Conservation (phyloP, 345 rosid species). For the Eucalyptus pumila region DNA sequence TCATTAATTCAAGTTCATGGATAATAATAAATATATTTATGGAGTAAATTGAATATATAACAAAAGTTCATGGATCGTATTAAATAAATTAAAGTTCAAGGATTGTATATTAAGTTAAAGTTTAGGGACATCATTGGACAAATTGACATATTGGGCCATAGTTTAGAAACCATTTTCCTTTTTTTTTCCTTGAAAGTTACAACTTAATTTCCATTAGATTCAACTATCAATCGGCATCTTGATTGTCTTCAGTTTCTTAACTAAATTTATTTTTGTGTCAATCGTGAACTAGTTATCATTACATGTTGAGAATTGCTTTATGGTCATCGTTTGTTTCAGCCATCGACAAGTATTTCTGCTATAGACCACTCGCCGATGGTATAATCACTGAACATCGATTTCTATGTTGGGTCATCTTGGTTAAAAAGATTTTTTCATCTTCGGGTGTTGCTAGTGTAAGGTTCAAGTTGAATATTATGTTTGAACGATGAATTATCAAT, state of each 20-base stretch:
- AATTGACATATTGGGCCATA: too few species aligned
- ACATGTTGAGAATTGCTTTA: not conserved
- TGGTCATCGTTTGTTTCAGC: not conserved
- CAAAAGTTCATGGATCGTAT: too few species aligned
- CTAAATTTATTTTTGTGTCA: not conserved
- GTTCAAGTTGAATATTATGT: not conserved
- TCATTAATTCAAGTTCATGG: too few species aligned
- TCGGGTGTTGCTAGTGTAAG: too few species aligned
- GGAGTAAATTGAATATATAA: too few species aligned
- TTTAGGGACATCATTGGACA: too few species aligned
- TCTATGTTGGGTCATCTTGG: not conserved
- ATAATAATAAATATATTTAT: too few species aligned
- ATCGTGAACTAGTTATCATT: not conserved
- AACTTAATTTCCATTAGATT: not conserved
- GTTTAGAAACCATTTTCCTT: too few species aligned
- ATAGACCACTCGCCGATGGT: not conserved
- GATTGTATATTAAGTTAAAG: too few species aligned
- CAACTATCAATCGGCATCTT: not conserved
- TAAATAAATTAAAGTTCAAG: too few species aligned
- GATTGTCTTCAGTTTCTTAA: not conserved
- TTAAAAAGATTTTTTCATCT: not conserved
- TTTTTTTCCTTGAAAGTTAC: not conserved
- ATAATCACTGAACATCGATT: not conserved
- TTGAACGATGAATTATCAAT: not conserved
- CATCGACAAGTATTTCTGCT: not conserved